Evolutionary conservation across 768 basidiomycete genomes (phyloP), one percentile per base, ranked within the genome.

Genomic region (Trametes coccinea): DNA sequence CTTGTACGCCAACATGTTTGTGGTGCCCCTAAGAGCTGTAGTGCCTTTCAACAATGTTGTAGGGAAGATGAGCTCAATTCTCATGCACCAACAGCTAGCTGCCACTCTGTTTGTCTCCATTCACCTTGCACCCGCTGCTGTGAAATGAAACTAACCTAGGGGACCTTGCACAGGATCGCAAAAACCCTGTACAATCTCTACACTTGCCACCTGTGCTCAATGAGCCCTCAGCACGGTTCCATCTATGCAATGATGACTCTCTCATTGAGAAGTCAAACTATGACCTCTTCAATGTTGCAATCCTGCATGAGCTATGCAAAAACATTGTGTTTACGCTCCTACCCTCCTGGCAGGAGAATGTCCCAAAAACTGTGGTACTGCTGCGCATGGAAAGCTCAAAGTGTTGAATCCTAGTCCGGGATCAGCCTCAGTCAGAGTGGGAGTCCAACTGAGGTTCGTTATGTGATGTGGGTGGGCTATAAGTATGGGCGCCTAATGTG

Each of bases 291-390:
- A 33, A 4, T 1, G 34, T 16, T 8, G 43, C 13, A 5, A n/a
- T 7, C 22, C 53, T 54, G 2, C 27, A 43, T 3, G 53, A 13
- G 22, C 29, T 54, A 29, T 7, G 53, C 8, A 44, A 8, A 14
- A 41, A 54, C 41, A 54, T 52, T 33, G 30, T 3, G 14, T 2
- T 2, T 5, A 46, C 37, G 0, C 49, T 47, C 27, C 64, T 75
- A 2, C 76, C 75, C 0, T 66, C 64, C 0, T 78, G 77, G 75
- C 62, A 78, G 3, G 64, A 59, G 0, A 56, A 56, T 5, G 73
- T 0, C 77, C 77, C 2, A 53, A n/a, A 1, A 68, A 74, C 44
- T 74, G 75, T 71, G 75, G 75, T 0, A 74, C 72, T 2, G 44
- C 70, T 0, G 31, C 62, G 1, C 66, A 67, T 5, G 75, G 76